A percentile compares a stretch with the other conserved stretches of the same genome.
phyloP scores from a whole-genome alignment of 1,284 basidiomycete species.

The Tilletia walkeri region DNA sequence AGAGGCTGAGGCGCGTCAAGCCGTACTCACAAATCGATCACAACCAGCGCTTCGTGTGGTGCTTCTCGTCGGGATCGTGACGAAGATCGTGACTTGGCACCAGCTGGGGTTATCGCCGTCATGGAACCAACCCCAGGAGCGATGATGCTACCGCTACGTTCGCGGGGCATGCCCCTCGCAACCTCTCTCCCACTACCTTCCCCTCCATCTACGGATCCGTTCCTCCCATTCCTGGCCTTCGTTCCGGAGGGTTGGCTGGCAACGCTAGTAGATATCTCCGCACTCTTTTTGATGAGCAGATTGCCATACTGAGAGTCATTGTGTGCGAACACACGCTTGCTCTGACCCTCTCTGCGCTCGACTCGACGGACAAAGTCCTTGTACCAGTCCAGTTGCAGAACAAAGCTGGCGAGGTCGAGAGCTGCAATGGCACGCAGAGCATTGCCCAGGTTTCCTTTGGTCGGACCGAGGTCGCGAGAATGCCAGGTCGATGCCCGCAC shows the following conservation, averaged over 20 bases:
- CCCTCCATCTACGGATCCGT: slow-evolving; percentile 6
- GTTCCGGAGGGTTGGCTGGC: not conserved
- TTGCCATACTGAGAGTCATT: slow-evolving; percentile 54
- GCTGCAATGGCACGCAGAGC: slow-evolving; percentile 40
- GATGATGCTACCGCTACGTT: slow-evolving; percentile 23
- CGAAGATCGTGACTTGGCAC: slow-evolving; percentile 19
- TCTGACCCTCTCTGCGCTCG: slow-evolving; percentile 44
- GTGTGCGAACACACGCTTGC: slow-evolving; percentile 49
- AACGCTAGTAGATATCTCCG: not conserved
- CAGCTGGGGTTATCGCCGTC: not conserved
- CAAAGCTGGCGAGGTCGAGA: slow-evolving; percentile 42
- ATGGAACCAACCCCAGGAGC: not conserved
- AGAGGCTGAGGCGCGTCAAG: not conserved
- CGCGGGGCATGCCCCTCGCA: slow-evolving; percentile 34
- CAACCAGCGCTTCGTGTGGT: slow-evolving; percentile 48
- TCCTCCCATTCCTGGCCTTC: not conserved
- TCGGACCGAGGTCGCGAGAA: slow-evolving; percentile 27
- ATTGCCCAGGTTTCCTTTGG: slow-evolving; percentile 34
- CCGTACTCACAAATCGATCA: slow-evolving; percentile 52
- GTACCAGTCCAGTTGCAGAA: slow-evolving; percentile 42
- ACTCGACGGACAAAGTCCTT: slow-evolving; percentile 44
- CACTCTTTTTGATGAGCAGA: slow-evolving; percentile 39
- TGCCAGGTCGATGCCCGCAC: slow-evolving; percentile 9
- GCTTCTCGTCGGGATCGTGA: slow-evolving; percentile 27
- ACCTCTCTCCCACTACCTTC: not conserved